Base-by-base conservation (phyloP, 306 rosid genomes). In the Rubus parviflorus region DNA sequence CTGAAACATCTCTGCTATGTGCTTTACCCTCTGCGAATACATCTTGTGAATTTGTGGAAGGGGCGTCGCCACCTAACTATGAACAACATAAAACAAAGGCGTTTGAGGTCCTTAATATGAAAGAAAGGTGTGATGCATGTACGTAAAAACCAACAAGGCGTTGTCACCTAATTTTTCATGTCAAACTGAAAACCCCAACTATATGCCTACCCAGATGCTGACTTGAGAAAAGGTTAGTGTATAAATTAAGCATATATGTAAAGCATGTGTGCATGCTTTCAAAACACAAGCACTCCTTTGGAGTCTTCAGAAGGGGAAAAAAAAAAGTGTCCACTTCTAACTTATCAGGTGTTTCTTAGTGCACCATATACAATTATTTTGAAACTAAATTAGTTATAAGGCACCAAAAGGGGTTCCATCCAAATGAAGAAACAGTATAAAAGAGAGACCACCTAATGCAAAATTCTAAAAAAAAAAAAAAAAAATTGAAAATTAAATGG, bases 41-140 rank as follows among this genome's bases (percentile, higher is more conserved):
- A 60, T 80, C 85, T 84, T 83, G 88, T 70, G 57, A 49, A 60
- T 79, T 75, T 6, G 77, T 72, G 80, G 83, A 73, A 22, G 83
- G 78, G 48, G 40, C 56, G 82, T 48, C 56, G 13, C 82, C 80
- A 47, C 68, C 75, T 69, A 86, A 65, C 92, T 89, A 70, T 67
- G 74, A 49, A 79, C n/a, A 71, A 73, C 56, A 79, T 60, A 68
- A 61, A 49, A 71, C 0, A 9, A 46, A 65, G 20, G 75, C 16
- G 42, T 9, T 2, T 53, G 78, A 75, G 72, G 8, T 41, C 10
- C 25, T 65, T 51, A 40, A 63, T 7, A 41, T 16, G 19, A 41
- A 15, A 47, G 48, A 3, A 43, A 38, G 17, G n/a, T 0, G 47
- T 19, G 25, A 47, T 6, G 41, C 4, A n/a, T 56, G 1, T 8